Percentiles rank a stretch among this genome's conserved stretches.
Conservation (phyloP, 2,329 filamentous ascomycete species). For the Trichoderma koningii region DNA sequence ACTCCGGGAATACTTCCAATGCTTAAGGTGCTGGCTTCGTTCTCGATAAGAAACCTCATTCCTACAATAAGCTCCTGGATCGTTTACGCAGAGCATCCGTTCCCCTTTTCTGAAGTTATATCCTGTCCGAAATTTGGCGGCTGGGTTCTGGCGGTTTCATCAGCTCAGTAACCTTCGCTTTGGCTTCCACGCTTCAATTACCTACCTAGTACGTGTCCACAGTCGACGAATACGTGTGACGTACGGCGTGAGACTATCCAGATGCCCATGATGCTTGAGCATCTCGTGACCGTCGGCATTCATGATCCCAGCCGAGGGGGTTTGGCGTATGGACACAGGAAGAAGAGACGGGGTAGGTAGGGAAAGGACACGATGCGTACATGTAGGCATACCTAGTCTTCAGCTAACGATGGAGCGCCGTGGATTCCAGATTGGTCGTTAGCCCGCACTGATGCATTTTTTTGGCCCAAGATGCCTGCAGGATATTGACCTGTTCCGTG, state of each 20-base stretch:
- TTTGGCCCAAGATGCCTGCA: background rate
- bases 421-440: constrained; percentile 5
- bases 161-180: background rate
- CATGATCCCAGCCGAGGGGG: too few species aligned
- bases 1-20: background rate
- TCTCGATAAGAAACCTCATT: background rate
- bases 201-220: too few species aligned
- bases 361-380: too few species aligned
- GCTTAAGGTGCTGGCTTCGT: background rate
- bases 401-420: background rate
- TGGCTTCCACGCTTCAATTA: background rate
- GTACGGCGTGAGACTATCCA: background rate
- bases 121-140: background rate
- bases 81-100: too few species aligned
- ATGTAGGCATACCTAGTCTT: background rate
- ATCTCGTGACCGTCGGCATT: too few species aligned
- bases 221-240: background rate
- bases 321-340: background rate
- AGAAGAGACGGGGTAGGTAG: background rate
- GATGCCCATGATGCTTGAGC: background rate
- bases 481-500: background rate
- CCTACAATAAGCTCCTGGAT: too few species aligned
- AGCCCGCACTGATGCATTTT: background rate
- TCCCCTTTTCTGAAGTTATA: background rate
- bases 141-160: background rate